These are phyloP conservation scores for Bipolaris sorokiniana DNA, from an alignment of 2,329 filamentous ascomycete genomes.

Conservation along the genomic window DNA sequence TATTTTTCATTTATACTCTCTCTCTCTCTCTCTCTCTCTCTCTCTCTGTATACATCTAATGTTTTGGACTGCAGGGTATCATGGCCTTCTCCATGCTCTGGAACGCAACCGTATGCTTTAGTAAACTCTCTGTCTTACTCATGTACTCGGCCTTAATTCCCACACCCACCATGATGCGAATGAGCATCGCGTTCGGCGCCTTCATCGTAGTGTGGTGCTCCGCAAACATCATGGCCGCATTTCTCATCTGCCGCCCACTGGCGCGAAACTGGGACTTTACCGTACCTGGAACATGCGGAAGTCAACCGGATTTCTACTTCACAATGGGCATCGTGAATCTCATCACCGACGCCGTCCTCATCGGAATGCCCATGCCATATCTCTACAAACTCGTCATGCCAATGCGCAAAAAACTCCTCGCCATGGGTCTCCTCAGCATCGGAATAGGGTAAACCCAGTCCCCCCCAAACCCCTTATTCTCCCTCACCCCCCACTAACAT, in stretches of 20 bases:
- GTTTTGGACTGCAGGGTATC: slow-evolving; percentile 11
- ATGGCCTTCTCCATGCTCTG: slow-evolving; percentile 29
- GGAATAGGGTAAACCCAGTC: slow-evolving; percentile 23
- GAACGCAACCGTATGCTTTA: slow-evolving; percentile 29
- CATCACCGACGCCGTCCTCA: slow-evolving; percentile 24
- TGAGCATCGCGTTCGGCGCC: slow-evolving; percentile 9
- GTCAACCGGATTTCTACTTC: slow-evolving; percentile 25
- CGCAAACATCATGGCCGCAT: slow-evolving; percentile 18
- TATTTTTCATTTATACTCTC: neutral
- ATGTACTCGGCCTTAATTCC: slow-evolving; percentile 30
- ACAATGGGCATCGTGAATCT: slow-evolving; percentile 24
- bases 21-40: neutral
- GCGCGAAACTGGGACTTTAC: slow-evolving; percentile 27
- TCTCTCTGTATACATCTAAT: neutral
- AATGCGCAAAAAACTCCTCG: slow-evolving; percentile 21
- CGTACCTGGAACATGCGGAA: slow-evolving; percentile 25
- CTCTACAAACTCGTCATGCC: slow-evolving; percentile 21
- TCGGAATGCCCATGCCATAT: slow-evolving; percentile 29
- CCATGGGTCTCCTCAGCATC: slow-evolving; percentile 25
- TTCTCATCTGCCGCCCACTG: slow-evolving; percentile 27
- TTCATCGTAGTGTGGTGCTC: slow-evolving; percentile 23
- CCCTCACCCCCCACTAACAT: no score
- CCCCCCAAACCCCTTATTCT: no score
- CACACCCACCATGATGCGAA: slow-evolving; percentile 16
- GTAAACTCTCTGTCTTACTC: slow-evolving; percentile 26